Conservation (phyloP, 139 green algal species). For the Picochlorum sp. region DNA sequence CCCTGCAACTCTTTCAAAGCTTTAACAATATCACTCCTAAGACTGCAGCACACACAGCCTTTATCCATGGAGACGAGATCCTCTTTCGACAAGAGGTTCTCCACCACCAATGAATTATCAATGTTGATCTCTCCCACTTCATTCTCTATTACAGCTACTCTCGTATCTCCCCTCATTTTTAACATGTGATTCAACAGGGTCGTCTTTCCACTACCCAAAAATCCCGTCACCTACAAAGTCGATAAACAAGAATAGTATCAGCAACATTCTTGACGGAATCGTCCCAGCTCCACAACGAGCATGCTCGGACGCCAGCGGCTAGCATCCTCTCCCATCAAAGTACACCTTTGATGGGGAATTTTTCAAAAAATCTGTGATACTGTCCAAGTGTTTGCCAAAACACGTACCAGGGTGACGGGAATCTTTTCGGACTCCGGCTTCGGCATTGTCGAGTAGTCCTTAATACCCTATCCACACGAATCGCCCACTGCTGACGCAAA, state of each 20-base stretch:
- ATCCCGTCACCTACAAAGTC: slow-evolving; percentile 38
- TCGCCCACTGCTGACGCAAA: too few species aligned
- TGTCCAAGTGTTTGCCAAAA: background rate
- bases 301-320: too few species aligned
- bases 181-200: slow-evolving; percentile 78
- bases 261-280: background rate
- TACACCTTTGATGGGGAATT: background rate
- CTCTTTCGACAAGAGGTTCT: slow-evolving; percentile 66
- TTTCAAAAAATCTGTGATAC: background rate
- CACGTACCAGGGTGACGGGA: slow-evolving; percentile 12
- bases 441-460: slow-evolving; percentile 3
- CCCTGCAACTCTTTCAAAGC: slow-evolving; percentile 61
- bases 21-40: slow-evolving; percentile 74
- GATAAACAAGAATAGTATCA: background rate
- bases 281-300: too few species aligned
- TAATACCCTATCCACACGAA: background rate
- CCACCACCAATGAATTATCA: slow-evolving; percentile 47
- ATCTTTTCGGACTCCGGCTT: slow-evolving; percentile 18
- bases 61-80: slow-evolving; percentile 73
- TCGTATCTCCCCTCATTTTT: slow-evolving; percentile 33
- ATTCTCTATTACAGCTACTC: slow-evolving; percentile 76
- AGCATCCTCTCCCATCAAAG: background rate
- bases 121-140: slow-evolving; percentile 83
- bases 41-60: slow-evolving; percentile 77
- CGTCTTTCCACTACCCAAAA: slow-evolving; percentile 55